Conservation (phyloP, 2,329 filamentous ascomycete genomes). For the Anisogramma anomala region DNA sequence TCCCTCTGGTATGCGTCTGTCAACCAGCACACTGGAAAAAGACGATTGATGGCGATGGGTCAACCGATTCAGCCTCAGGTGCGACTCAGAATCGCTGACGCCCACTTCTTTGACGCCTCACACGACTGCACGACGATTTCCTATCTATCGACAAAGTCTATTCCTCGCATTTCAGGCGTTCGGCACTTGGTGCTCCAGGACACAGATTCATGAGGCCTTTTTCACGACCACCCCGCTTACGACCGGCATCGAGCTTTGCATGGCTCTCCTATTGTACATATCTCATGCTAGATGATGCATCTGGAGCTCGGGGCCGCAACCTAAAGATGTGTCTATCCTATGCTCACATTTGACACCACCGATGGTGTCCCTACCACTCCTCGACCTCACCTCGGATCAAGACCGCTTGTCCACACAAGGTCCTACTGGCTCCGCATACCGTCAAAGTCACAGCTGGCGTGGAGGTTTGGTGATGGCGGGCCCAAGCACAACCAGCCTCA, state of each 20-base stretch:
- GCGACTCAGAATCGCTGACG: constrained; percentile 18
- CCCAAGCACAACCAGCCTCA: background rate
- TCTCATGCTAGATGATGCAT: background rate
- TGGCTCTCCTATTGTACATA: background rate
- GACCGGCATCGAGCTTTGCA: background rate
- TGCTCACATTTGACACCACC: too few species aligned
- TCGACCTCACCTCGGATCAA: background rate
- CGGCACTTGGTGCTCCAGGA: constrained; percentile 1
- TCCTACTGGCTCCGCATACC: background rate
- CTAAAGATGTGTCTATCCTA: too few species aligned
- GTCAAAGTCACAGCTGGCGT: background rate
- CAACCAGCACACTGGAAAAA: constrained; percentile 92
- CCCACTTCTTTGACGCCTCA: background rate
- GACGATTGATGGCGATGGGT: constrained; percentile 83
- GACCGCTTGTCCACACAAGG: background rate
- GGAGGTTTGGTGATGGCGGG: background rate
- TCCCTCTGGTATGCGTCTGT: constrained; percentile 93
- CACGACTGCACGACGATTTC: constrained; percentile 17
- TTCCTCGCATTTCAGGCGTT: constrained; percentile 8
- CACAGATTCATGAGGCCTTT: too few species aligned
- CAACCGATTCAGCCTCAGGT: constrained; percentile 50
- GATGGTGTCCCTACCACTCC: too few species aligned
- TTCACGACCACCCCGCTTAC: background rate
- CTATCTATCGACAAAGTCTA: constrained; percentile 15
- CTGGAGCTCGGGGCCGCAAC: too few species aligned